These are phyloP conservation scores for Mucor saturninus DNA, from an alignment of 371 early-diverging fungal genomes.

Conservation along the genomic window DNA sequence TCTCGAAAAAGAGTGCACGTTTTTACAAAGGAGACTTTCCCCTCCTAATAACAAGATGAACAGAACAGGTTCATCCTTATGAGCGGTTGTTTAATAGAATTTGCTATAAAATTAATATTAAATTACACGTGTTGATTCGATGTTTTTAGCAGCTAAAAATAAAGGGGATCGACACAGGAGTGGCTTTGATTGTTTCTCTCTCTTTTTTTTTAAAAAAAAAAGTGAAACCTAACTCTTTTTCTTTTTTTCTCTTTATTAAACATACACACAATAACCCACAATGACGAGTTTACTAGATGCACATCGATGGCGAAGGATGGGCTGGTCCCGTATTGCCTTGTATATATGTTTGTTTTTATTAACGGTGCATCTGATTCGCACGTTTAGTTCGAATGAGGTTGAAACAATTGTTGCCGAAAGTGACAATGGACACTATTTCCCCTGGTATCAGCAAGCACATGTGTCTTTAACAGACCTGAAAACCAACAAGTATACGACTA, in stretches of 20 bases:
- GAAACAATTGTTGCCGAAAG: too few relatives aligned
- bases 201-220: neutral
- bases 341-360: slow-evolving; percentile 14
- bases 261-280: neutral
- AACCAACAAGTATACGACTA: slow-evolving; percentile 9
- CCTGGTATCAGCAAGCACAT: slow-evolving; percentile 24
- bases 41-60: too few relatives aligned
- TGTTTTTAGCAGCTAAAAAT: neutral
- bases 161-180: neutral
- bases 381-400: neutral
- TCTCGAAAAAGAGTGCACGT: too few relatives aligned
- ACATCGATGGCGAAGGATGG: slow-evolving; percentile 18
- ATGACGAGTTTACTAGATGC: slow-evolving; percentile 17
- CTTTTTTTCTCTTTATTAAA: slow-evolving; percentile 3
- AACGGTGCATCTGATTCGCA: slow-evolving; percentile 10
- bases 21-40: too few relatives aligned
- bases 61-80: too few relatives aligned
- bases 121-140: neutral
- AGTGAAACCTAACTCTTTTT: neutral
- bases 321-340: slow-evolving; percentile 18
- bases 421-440: slow-evolving; percentile 1
- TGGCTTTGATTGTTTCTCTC: neutral
- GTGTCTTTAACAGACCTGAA: slow-evolving; percentile 5
- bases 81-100: neutral
- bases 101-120: neutral